Base-by-base conservation (phyloP, 345 rosid species). In the Eucalyptus erythrocorys region DNA sequence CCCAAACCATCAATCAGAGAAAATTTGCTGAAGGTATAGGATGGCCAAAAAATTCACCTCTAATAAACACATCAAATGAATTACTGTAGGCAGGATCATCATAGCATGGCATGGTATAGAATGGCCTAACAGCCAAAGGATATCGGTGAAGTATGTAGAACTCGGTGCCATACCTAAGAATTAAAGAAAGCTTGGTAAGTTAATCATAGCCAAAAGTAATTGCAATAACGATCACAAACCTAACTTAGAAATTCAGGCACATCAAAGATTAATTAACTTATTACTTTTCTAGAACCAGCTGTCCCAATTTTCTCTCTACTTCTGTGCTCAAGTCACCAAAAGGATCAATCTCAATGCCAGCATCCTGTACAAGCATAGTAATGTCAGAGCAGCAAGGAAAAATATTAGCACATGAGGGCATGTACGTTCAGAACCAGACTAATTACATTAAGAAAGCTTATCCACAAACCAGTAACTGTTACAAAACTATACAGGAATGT, bases 81-180 rank as follows among this genome's bases (percentile, higher is more conserved):
- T 97, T 97, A 51, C 97, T 95, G 93, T 96, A 98, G 30, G 88
- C 92, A 48, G 97, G 32, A 92, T 95, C 90, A 88, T 96, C 99
- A 26, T 92, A 91, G 91, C 98, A 96, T 37, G 98, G 95, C 99
- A 97, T 98, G 16, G 99, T 98, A 92, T 98, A 97, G 93, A 98
- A 98, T 71, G 98, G 99, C 91, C 98, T 94, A 37, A 95, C 97
- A 87, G 97, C 97, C 89, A 91, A 61, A 86, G 99, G 99, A 90
- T 94, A 98, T 68, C 97, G 95, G 87, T 95, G 93, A 86, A 97
- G 94, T 53, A 98, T 97, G 90, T 96, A 97, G 90, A 97, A 98
- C 90, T 98, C 98, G 1, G 98, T 97, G 89, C 93, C 96, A 88
- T 97, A 98, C 94, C 98, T 96, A 89, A 85, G 80, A 86, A 48